These are phyloP conservation scores for Dillenia turbinata DNA, from an alignment of 164 flowering plant species.

Conservation along the genomic window DNA sequence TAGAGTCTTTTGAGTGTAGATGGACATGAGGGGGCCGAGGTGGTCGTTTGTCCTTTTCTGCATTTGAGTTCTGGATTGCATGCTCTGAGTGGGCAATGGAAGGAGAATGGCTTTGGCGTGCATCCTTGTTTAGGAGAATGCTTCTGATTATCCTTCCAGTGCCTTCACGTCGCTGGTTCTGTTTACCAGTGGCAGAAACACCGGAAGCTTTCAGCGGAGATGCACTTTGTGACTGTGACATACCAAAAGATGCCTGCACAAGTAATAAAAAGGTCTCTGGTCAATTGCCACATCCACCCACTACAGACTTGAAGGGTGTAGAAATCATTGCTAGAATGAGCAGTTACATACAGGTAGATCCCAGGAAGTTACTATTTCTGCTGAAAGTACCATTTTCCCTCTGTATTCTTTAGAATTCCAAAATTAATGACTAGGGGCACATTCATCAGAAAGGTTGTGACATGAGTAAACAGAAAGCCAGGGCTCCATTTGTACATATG, in stretches of 20 bases:
- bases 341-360: too few relatives aligned
- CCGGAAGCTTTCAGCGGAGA: conserved; percentile 28
- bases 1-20: conserved; percentile 25
- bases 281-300: too few relatives aligned
- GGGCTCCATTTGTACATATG: too few relatives aligned
- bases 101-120: conserved; percentile 36
- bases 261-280: background rate
- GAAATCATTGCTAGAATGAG: too few relatives aligned
- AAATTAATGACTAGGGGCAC: too few relatives aligned
- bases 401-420: too few relatives aligned
- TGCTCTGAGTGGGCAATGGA: conserved; percentile 43
- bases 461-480: too few relatives aligned
- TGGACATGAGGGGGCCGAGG: conserved; percentile 47
- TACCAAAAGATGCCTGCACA: conserved; percentile 32
- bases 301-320: too few relatives aligned
- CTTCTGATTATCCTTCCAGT: conserved; percentile 61
- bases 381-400: too few relatives aligned
- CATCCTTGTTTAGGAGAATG: conserved; percentile 60
- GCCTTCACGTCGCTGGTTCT: conserved; percentile 56
- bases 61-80: conserved; percentile 27
- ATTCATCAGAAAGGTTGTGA: too few relatives aligned
- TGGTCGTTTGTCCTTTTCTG: conserved; percentile 65
- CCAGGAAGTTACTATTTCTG: too few relatives aligned
- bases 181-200: conserved; percentile 33
- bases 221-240: conserved; percentile 26